Base-by-base conservation (phyloP, 805 yeast genomes). In the Hanseniaspora lachancei region DNA sequence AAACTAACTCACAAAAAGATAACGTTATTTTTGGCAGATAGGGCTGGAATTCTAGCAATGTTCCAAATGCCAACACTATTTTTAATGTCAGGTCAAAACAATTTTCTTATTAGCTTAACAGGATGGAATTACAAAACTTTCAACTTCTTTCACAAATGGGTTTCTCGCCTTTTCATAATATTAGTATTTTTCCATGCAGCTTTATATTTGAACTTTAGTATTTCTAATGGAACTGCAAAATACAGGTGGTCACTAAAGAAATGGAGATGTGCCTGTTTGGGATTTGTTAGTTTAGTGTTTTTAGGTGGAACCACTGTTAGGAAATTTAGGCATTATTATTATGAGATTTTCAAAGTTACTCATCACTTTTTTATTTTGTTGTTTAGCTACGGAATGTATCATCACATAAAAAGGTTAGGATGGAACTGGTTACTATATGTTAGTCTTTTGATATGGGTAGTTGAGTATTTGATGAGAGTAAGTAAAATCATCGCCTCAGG, bases 41-140 rank as follows among this genome's bases (percentile, higher is more conserved):
- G 79, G 60, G 66, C 76, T 0, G 80, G 79, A 1, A 76, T 75
- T 5, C 59, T 76, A 29, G 73, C 75, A 16, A 68, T 72, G 60
- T 70, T 70, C 0, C 71, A 71, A 43, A 60, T 81, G 58, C 91
- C 93, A 0, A 60, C 76, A 4, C 62, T 80, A 35, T 72, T 81
- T 21, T 63, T 84, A 38, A 81, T 86, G 64, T 83, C 86, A 8
- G 85, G 88, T 10, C 72, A 95, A 62, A 86, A 84, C 67, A 86
- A 83, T 65, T 72, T 86, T 29, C 67, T 86, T 60, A 77, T 77
- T 58, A 69, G 69, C 62, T 47, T 82, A 5, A 77, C 89, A 0
- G 86, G 86, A 2, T 74, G 87, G 74, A 71, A 80, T 5, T 81
- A 77, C 60, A 70, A 81, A 10, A 74, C 84, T 1, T 84, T 85